Conservation (phyloP, 805 yeast genomes). For the Zygoascus biomembranicola region DNA sequence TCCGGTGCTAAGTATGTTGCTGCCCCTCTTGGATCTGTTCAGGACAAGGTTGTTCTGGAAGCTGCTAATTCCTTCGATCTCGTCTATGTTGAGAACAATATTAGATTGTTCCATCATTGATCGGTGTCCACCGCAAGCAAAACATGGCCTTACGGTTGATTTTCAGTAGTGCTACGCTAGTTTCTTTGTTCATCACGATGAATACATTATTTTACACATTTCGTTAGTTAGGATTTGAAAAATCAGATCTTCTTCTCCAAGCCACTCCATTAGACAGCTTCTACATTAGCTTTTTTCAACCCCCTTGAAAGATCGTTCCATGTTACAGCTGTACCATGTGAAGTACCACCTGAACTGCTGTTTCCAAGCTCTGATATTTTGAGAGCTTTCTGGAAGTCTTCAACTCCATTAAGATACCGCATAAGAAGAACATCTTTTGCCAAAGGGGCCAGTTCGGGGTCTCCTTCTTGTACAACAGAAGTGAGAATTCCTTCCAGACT, state of each 20-base stretch:
- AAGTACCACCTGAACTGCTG: background rate
- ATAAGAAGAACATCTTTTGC: background rate
- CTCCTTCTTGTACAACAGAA: background rate
- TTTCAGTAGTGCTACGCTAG: background rate
- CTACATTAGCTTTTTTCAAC: background rate
- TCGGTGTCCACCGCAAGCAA: background rate
- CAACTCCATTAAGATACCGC: background rate
- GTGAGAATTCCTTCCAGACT: slow-evolving; percentile 8
- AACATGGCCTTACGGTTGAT: background rate
- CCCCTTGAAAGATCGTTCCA: background rate
- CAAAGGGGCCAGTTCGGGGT: background rate
- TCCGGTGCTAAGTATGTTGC: slow-evolving; percentile 94
- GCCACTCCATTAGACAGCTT: background rate
- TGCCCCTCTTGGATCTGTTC: slow-evolving; percentile 96
- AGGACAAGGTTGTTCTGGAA: slow-evolving; percentile 91
- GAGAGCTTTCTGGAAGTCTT: background rate
- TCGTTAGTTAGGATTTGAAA: background rate
- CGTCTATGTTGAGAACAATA: slow-evolving; percentile 94
- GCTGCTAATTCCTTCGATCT: slow-evolving; percentile 90
- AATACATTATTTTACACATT: background rate
- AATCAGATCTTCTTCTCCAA: background rate
- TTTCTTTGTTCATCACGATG: background rate
- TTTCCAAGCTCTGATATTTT: background rate
- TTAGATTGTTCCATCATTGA: slow-evolving; percentile 96
- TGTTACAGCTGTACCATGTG: background rate